These are phyloP conservation scores for Chlamydomonas urium DNA, from an alignment of 139 green algal species.

Conservation along the genomic window DNA sequence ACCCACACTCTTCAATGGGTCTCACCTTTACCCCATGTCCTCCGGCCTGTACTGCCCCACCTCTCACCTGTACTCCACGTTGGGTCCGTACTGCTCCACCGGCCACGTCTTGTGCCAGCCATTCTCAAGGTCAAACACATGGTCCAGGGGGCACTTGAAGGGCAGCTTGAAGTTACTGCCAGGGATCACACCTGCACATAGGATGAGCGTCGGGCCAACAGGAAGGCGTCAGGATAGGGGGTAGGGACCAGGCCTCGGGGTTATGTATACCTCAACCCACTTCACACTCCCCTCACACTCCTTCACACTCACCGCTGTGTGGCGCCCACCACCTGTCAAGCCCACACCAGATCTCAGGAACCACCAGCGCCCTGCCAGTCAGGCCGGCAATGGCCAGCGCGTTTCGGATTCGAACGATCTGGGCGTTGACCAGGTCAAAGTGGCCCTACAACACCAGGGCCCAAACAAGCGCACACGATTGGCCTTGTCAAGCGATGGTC, in stretches of 20 bases:
- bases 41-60: no score
- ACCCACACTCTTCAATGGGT: no score
- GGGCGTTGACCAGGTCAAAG: conserved; percentile 78
- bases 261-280: no score
- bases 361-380: conserved; percentile 63
- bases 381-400: conserved; percentile 56
- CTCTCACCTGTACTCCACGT: conserved; percentile 23
- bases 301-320: conserved; percentile 44
- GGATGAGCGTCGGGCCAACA: neutral
- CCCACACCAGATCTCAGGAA: conserved; percentile 77
- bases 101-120: conserved; percentile 9
- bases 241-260: no score
- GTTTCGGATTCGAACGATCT: conserved; percentile 50
- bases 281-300: no score
- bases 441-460: conserved; percentile 48
- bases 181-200: conserved; percentile 57
- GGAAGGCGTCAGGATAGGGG: neutral
- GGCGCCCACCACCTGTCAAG: conserved; percentile 87
- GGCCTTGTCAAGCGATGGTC: neutral
- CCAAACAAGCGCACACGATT: neutral
- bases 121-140: conserved; percentile 84
- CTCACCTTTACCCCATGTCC: no score
- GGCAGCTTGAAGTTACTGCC: conserved; percentile 72
- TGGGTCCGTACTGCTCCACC: conserved; percentile 36
- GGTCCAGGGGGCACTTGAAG: conserved; percentile 82